phyloP scores from a whole-genome alignment of 805 yeast species.

The Starmera quercuum region DNA sequence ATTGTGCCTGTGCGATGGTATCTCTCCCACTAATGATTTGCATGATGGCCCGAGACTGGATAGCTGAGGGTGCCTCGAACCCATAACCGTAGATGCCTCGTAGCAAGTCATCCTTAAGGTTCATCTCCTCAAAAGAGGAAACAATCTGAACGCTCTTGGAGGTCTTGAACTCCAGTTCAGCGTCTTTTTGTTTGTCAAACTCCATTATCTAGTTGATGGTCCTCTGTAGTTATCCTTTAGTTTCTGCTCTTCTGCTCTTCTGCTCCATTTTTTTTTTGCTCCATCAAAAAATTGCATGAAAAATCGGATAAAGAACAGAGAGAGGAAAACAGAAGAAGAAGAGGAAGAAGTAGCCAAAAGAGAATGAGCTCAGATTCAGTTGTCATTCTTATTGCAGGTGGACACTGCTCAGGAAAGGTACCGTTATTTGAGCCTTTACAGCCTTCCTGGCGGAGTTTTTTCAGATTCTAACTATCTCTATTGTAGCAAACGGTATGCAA shows the following conservation, averaged over 20 bases:
- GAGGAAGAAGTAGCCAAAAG: too few relatives aligned
- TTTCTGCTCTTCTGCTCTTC: neutral
- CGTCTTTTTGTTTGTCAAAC: constrained; percentile 53
- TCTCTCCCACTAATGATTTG: constrained; percentile 94
- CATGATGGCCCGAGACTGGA: constrained; percentile 94
- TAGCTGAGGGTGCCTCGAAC: constrained; percentile 94
- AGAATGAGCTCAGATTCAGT: too few relatives aligned
- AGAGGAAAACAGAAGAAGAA: constrained; percentile 5
- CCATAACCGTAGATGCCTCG: constrained; percentile 81
- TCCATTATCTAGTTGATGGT: too few relatives aligned
- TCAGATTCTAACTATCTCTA: constrained; percentile 19
- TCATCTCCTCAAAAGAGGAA: constrained; percentile 70
- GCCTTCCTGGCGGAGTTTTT: too few relatives aligned
- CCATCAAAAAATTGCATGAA: neutral
- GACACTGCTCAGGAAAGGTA: constrained; percentile 53
- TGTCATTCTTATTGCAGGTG: constrained; percentile 51
- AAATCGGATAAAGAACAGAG: neutral
- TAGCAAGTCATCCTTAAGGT: constrained; percentile 55
- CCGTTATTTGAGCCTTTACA: too few relatives aligned
- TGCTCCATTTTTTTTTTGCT: neutral
- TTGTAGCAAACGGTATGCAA: constrained; percentile 23
- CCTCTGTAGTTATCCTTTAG: too few relatives aligned
- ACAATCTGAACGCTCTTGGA: constrained; percentile 48
- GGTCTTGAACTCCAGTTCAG: constrained; percentile 52
- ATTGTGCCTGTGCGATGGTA: constrained; percentile 97